Evolutionary conservation across 2,329 filamentous ascomycete genomes (phyloP).

Genomic region (Cladosporium sp.): DNA sequence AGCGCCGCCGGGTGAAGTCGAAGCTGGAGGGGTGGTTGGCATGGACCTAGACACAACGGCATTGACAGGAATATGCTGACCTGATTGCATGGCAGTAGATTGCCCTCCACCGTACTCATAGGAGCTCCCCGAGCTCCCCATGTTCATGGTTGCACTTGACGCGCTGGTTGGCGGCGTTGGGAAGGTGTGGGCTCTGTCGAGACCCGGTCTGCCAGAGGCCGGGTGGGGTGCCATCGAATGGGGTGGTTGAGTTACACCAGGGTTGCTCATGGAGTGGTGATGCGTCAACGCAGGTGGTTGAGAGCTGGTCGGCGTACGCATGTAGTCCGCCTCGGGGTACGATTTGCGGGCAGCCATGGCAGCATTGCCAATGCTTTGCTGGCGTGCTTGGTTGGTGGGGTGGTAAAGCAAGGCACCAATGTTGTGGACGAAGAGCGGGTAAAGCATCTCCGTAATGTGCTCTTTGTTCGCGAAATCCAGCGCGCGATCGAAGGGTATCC

Average conservation of each 20-base stretch:
- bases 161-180: conserved; percentile 89
- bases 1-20: conserved; percentile 69
- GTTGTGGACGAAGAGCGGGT: conserved; percentile 95
- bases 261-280: conserved; percentile 62
- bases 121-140: conserved; percentile 66
- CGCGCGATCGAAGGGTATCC: conserved; percentile 97
- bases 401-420: conserved; percentile 92
- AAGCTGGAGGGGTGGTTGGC: conserved; percentile 81
- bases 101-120: conserved; percentile 68
- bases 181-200: conserved; percentile 87
- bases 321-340: conserved; percentile 45
- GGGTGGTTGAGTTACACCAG: conserved; percentile 62
- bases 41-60: conserved; percentile 60
- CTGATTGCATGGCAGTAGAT: conserved; percentile 48
- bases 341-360: conserved; percentile 72
- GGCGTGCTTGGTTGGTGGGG: conserved; percentile 75
- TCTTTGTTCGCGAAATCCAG: conserved; percentile 99
- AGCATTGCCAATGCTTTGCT: conserved; percentile 57
- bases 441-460: conserved; percentile 93
- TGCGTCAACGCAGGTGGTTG: conserved; percentile 67
- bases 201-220: conserved; percentile 58
- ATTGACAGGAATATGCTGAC: conserved; percentile 68
- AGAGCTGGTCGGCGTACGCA: conserved; percentile 56
- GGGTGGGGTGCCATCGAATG: conserved; percentile 58
- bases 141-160: conserved; percentile 70